Evolutionary conservation across 805 yeast genomes (phyloP), one percentile per base, ranked within the genome.

Genomic region (Wickerhamomyces sydowiorum): DNA sequence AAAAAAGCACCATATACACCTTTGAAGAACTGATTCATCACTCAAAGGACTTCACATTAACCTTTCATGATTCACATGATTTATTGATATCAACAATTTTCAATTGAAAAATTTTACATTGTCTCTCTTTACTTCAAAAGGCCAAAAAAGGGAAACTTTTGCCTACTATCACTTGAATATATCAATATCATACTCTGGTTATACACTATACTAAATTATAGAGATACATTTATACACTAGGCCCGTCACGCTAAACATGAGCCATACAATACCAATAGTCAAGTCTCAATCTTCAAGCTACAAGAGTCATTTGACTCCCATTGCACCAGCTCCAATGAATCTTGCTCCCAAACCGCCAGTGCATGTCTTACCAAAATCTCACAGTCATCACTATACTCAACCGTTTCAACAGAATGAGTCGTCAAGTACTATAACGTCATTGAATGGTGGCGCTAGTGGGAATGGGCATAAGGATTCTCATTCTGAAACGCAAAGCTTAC

Each of bases 361-460:
- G 12, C 51, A 45, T 33, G 53, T 50, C 8, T 37, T 48, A 5
- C 55, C 57, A 7, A 52, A 52, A 31, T 52, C 51, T 20, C 14
- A 34, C 23, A 23, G 31, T 31, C 18, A 29, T 22, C n/a, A n/a
- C n/a, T n/a, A n/a, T n/a, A n/a, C n/a, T n/a, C n/a, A n/a, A n/a
- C n/a, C n/a, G n/a, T n/a, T n/a, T n/a, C n/a, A n/a, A n/a, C n/a
- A n/a, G n/a, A n/a, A n/a, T n/a, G n/a, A n/a, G n/a, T n/a, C n/a
- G n/a, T 30, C 33, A 20, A 33, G 27, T n/a, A 22, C 36, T 21
- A 33, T 22, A 33, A 33, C 36, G 17, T 30, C 33, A 18, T 30
- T 30, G 14, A 33, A 28, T 28, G 15, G 36, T 17, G 15, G 15
- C 20, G 21, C 12, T 20, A 29, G 32, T 29, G 18, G 15, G 37